Evolutionary conservation across 2,329 filamentous ascomycete species (phyloP).

Genomic region (Paramyrothecium roridum): DNA sequence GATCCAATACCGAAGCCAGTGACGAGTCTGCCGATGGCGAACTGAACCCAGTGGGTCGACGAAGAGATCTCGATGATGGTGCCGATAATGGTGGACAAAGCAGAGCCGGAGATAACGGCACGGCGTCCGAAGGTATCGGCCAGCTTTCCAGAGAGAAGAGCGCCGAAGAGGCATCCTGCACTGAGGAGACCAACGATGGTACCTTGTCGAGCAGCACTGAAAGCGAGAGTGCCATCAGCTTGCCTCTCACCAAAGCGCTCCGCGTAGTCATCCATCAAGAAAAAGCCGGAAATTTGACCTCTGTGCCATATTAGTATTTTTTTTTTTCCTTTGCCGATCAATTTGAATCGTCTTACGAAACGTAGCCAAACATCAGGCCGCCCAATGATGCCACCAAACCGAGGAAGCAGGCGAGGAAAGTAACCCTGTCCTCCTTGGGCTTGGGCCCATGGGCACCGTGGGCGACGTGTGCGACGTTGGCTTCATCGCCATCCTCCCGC

Average conservation of each 20-base stretch:
- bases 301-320: constrained; percentile 25
- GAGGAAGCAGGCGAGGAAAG: constrained; percentile 41
- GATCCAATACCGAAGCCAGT: constrained; percentile 64
- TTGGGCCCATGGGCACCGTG: no score
- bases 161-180: constrained; percentile 57
- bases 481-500: not conserved
- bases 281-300: constrained; percentile 60
- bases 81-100: constrained; percentile 61
- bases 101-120: constrained; percentile 58
- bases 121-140: constrained; percentile 61
- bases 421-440: constrained; percentile 24
- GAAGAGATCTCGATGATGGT: constrained; percentile 63
- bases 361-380: constrained; percentile 57
- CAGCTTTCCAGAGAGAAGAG: constrained; percentile 55
- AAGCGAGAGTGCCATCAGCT: constrained; percentile 36
- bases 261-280: constrained; percentile 56
- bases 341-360: constrained; percentile 38
- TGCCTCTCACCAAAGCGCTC: constrained; percentile 47
- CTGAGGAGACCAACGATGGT: constrained; percentile 60
- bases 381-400: constrained; percentile 53
- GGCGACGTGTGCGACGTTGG: not conserved
- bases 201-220: constrained; percentile 58
- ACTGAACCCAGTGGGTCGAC: constrained; percentile 55
- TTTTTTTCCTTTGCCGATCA: no score
- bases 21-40: constrained; percentile 63